These are phyloP conservation scores for Prinsepia uniflora DNA, from an alignment of 306 rosid species.

Conservation along the genomic window DNA sequence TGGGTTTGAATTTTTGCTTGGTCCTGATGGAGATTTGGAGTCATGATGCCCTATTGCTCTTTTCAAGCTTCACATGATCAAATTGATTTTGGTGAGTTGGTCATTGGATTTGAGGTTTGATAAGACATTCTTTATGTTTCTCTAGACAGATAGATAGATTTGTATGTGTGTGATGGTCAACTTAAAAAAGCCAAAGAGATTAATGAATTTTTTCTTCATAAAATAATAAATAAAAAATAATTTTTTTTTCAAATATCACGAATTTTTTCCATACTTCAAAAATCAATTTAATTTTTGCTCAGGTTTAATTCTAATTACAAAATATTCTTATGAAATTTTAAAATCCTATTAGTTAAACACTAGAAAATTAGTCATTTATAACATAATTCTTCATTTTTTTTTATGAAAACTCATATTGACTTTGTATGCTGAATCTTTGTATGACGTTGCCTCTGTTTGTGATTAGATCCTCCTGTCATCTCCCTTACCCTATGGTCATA, in stretches of 20 bases:
- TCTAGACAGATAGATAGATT: background rate
- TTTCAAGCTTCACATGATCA: constrained; percentile 25
- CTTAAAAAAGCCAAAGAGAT: constrained; percentile 11
- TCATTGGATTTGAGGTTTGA: constrained; percentile 37
- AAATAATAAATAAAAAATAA: too few relatives aligned
- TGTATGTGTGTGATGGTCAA: constrained; percentile 40
- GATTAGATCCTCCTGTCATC: constrained; percentile 60
- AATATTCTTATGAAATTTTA: too few relatives aligned
- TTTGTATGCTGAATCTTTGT: constrained; percentile 33
- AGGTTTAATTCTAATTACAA: too few relatives aligned
- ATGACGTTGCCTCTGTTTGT: constrained; percentile 43
- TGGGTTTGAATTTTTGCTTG: too few relatives aligned
- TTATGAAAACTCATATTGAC: constrained; percentile 57
- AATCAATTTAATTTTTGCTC: too few relatives aligned
- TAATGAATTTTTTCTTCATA: background rate
- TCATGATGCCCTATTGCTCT: constrained; percentile 31
- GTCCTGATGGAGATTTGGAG: too few relatives aligned
- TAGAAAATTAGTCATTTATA: too few relatives aligned
- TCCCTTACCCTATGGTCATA: constrained; percentile 32
- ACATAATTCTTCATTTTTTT: background rate
- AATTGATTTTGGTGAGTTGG: constrained; percentile 36
- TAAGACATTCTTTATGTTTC: constrained; percentile 47
- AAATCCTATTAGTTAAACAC: too few relatives aligned
- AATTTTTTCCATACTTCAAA: too few relatives aligned
- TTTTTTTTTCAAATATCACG: too few relatives aligned